phyloP scores from a whole-genome alignment of 768 basidiomycete species.

The Trametes coccinea region DNA sequence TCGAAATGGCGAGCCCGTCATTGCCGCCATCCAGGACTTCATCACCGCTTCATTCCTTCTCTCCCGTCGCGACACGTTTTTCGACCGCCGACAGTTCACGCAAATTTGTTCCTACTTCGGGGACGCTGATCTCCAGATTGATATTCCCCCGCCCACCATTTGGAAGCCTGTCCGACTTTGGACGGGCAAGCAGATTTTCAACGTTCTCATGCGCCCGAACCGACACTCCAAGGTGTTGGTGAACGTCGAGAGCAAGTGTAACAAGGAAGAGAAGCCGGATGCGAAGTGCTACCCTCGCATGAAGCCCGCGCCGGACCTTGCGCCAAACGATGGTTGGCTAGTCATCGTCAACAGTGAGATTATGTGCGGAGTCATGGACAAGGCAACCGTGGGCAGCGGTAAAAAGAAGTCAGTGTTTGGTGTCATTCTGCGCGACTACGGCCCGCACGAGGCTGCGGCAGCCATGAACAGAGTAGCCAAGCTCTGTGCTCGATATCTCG shows the following conservation, averaged over 20 bases:
- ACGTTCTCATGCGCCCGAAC: slow-evolving; percentile 94
- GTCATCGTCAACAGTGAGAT: slow-evolving; percentile 97
- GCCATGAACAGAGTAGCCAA: slow-evolving; percentile 98
- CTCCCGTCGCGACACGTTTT: slow-evolving; percentile 89
- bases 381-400: slow-evolving; percentile 94
- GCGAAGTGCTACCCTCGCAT: slow-evolving; percentile 60
- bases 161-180: slow-evolving; percentile 91
- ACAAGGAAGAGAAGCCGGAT: slow-evolving; percentile 81
- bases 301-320: slow-evolving; percentile 76
- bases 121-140: slow-evolving; percentile 89
- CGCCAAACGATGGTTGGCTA: slow-evolving; percentile 97
- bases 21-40: slow-evolving; percentile 99
- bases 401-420: slow-evolving; percentile 99
- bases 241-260: slow-evolving; percentile 95
- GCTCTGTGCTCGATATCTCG: slow-evolving; percentile 90
- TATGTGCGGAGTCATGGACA: slow-evolving; percentile 99
- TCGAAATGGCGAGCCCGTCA: slow-evolving; percentile 97
- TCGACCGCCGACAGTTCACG: slow-evolving; percentile 91
- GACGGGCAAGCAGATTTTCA: slow-evolving; percentile 99
- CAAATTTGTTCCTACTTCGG: slow-evolving; percentile 95
- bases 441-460: slow-evolving; percentile 87
- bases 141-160: slow-evolving; percentile 93
- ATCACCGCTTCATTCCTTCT: slow-evolving; percentile 98
- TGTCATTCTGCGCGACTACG: slow-evolving; percentile 96
- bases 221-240: slow-evolving; percentile 78